phyloP scores from a whole-genome alignment of 2,329 filamentous ascomycete species.

The Chrysoporthe puriensis region DNA sequence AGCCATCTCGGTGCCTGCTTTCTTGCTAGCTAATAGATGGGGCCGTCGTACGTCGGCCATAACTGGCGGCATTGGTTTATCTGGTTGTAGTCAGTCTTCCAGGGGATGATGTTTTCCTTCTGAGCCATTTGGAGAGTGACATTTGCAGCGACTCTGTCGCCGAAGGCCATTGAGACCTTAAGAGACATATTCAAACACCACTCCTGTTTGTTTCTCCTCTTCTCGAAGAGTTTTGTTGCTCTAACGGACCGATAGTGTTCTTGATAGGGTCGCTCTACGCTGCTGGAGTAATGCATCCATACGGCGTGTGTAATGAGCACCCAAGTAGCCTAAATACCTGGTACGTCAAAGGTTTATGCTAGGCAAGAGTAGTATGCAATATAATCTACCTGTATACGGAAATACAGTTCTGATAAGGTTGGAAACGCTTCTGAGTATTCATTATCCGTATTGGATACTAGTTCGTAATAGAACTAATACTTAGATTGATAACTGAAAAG shows the following conservation, averaged over 20 bases:
- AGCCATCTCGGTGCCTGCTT: slow-evolving; percentile 58
- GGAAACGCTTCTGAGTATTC: too few species aligned
- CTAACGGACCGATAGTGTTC: slow-evolving; percentile 42
- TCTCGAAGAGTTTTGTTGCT: neutral
- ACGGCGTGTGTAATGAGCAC: slow-evolving; percentile 34
- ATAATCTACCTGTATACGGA: too few species aligned
- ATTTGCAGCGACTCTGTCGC: neutral
- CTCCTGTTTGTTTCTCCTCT: neutral
- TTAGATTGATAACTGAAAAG: too few species aligned
- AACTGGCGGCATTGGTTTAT: slow-evolving; percentile 54
- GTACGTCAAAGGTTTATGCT: too few species aligned
- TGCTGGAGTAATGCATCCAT: slow-evolving; percentile 44
- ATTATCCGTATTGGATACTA: too few species aligned
- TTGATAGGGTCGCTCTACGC: slow-evolving; percentile 59
- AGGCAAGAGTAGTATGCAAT: too few species aligned
- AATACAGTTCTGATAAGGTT: too few species aligned
- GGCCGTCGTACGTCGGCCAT: slow-evolving; percentile 59
- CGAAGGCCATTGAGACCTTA: too few species aligned
- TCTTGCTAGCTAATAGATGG: slow-evolving; percentile 60
- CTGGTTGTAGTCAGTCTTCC: slow-evolving; percentile 40
- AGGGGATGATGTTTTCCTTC: neutral
- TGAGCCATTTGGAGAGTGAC: neutral
- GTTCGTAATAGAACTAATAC: too few species aligned
- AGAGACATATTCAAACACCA: neutral
- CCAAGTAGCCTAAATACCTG: too few species aligned